Conservation (phyloP, 805 yeast genomes). For the Saccharomycopsis lassenensis region DNA sequence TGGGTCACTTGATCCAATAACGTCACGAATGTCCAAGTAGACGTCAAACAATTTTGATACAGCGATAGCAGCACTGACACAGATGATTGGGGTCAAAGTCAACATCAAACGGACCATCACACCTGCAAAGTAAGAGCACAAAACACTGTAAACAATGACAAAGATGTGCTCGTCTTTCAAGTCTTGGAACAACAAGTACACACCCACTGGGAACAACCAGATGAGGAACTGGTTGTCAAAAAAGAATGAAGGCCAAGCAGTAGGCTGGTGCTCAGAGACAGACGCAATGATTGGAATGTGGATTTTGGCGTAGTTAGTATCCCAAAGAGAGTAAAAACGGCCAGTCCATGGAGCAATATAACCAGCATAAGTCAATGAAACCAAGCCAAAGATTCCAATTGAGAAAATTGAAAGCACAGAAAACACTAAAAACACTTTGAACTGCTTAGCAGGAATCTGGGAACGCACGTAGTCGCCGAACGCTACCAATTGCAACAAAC, state of each 20-base stretch:
- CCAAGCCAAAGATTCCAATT: constrained; percentile 60
- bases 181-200: constrained; percentile 82
- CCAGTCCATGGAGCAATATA: constrained; percentile 99
- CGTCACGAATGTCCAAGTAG: constrained; percentile 52
- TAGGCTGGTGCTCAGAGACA: constrained; percentile 98
- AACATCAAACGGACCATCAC: constrained; percentile 98
- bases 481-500: constrained; percentile 82
- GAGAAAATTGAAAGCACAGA: constrained; percentile 44
- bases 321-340: constrained; percentile 97
- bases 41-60: constrained; percentile 74
- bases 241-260: constrained; percentile 99
- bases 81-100: constrained; percentile 90
- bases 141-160: constrained; percentile 81
- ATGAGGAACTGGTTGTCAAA: constrained; percentile 86
- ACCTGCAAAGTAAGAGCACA: constrained; percentile 95
- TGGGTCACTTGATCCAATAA: background rate
- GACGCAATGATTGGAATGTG: constrained; percentile 98
- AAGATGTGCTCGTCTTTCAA: constrained; percentile 87
- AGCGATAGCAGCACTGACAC: constrained; percentile 88
- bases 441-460: constrained; percentile 56
- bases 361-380: constrained; percentile 78
- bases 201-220: constrained; percentile 98
- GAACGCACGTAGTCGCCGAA: constrained; percentile 73
- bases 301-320: constrained; percentile 92
- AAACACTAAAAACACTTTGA: constrained; percentile 54